Base-by-base conservation (phyloP, 192 early-diverging fungal species). In the Geranomyces michiganensis region DNA sequence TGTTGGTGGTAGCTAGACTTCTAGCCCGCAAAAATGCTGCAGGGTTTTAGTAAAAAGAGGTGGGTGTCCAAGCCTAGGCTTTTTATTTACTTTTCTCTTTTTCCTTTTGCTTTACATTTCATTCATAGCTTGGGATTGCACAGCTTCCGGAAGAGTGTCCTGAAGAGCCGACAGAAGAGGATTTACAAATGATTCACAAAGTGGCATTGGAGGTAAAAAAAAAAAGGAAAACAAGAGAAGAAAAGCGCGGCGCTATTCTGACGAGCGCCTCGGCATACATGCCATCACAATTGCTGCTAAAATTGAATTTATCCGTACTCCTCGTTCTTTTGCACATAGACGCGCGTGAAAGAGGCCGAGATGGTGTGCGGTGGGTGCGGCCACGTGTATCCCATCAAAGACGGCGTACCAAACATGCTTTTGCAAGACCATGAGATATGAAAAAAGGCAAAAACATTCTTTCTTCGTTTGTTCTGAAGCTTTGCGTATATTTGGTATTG, bases 351-450 rank as follows among this genome's bases (percentile, higher is more conserved):
- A 72, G 85, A 90, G 51, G 97, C 94, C 47, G 82, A 85, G 75
- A 99, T 99, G 97, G 78, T 93, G 1, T 99, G 97, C 79, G 83
- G 87, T 33, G 91, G 89, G 48, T 99, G 97, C 78, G 78, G 79
- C 32, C 97, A 96, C 74, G 90, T 92, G 27, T 99, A 93, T 79
- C 86, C 88, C 56, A 93, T 99, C 76, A 92, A 87, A 53, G 92
- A 97, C 73, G 94, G 94, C 31, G 92, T 99, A 67, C 95, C 97
- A 33, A 85, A 85, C 59, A 85, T 85, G 84, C 70, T 85, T 17
- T 56, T 85, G 32, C 75, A 78, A 44, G 84, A 85, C 36, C 78
- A 62, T 13, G 83, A 81, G 62, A 70, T 81, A 1, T 81, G 62
- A 77, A 10, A 41, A 10, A 41, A 41, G 10, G 36, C 36, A 3